Evolutionary conservation across 2,329 filamentous ascomycete genomes (phyloP).

Genomic region (Claviceps humidiphila): DNA sequence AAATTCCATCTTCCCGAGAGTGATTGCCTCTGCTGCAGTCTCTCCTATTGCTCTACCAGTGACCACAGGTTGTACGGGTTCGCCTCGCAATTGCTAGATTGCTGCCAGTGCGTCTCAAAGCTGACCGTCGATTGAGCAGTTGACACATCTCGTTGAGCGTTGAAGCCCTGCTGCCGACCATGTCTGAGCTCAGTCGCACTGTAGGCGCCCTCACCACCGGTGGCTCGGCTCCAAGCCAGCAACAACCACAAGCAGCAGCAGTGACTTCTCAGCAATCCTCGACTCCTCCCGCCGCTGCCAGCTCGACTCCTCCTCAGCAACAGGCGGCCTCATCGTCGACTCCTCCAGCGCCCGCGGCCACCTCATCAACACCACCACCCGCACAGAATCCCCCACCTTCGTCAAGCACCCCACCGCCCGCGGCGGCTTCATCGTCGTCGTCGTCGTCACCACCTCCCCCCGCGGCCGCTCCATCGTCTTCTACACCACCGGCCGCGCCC

Average conservation of each 20-base stretch:
- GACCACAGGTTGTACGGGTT: too few species aligned
- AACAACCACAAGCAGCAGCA: background rate
- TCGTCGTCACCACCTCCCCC: background rate
- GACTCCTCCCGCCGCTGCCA: background rate
- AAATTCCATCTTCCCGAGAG: too few species aligned
- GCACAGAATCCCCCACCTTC: background rate
- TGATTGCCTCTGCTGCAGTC: too few species aligned
- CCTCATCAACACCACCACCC: background rate
- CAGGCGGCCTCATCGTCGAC: background rate
- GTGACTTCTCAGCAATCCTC: background rate
- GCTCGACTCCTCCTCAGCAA: background rate
- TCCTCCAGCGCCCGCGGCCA: background rate
- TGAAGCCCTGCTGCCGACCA: conserved; percentile 1
- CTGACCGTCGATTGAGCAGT: conserved; percentile 13
- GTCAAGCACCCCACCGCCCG: background rate
- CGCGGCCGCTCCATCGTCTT: background rate
- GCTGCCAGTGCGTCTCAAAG: too few species aligned
- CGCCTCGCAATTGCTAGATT: too few species aligned
- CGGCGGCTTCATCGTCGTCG: background rate
- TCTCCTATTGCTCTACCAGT: too few species aligned
- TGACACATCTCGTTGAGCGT: conserved; percentile 13
- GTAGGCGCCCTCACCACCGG: conserved; percentile 13
- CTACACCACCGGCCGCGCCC: background rate
- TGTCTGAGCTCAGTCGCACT: conserved; percentile 1
- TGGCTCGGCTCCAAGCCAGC: conserved; percentile 4